Base-by-base conservation (phyloP, 257 asterid genomes). In the Ilex aquifolium region DNA sequence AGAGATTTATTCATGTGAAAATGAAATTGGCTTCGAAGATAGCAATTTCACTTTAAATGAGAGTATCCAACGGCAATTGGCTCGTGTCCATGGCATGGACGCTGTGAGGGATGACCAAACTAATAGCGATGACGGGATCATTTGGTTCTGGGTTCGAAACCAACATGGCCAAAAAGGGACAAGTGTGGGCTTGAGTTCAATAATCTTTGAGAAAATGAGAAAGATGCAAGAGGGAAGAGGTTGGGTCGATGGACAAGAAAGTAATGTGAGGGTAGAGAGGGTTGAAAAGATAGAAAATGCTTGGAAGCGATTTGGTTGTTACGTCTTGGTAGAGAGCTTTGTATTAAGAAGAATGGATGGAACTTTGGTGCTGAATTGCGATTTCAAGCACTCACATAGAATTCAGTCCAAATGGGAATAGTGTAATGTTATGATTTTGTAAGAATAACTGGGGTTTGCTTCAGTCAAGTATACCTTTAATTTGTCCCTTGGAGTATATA, bases 271-370 rank as follows among this genome's bases (percentile, higher is more conserved):
- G 59, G 84, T 87, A 16, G 69, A 62, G 40, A 91, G 91, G 39
- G 72, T 57, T 2, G 79, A 69, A 68, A 90, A 79, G 65, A 70
- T 83, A 17, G 75, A 63, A 11, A 67, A 48, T 54, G 74, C 67
- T 7, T 90, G 95, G 95, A 80, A 72, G 56, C 83, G 65, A 68
- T 87, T 90, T 78, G 83, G 84, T 61, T 90, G 88, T 71, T 87
- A 78, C 76, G 79, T 90, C 36, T 73, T 85, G 82, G 91, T 90
- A 32, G 95, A 87, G 82, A 80, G 95, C 65, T 87, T 87, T 79
- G 84, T 80, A 64, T 55, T 84, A 61, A 89, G 85, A 70, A 76
- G 83, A 70, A 77, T 82, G 83, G 91, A 84, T 86, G 95, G 90
- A 65, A 74, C 72, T 72, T 69, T 87, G 87, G 62, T 86, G 71